Evolutionary conservation across 2,329 filamentous ascomycete genomes (phyloP).

Genomic region (Penicillium glabrum): DNA sequence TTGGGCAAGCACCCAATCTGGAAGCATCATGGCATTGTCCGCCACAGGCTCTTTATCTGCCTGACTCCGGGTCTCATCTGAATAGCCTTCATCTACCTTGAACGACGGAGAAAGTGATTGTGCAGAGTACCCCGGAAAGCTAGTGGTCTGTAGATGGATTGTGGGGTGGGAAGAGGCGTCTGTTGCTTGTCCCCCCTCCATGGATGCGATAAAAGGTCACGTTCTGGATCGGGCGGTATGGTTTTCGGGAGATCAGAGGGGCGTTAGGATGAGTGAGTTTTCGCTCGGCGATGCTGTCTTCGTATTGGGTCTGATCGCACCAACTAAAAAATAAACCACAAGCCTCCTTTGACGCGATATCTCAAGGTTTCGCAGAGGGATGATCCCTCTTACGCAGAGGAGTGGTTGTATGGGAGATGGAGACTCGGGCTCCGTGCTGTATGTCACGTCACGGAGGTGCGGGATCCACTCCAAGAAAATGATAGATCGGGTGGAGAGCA

Average conservation of each 20-base stretch:
- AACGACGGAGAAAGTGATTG: constrained; percentile 43
- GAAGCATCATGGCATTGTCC: constrained; percentile 47
- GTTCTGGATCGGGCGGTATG: not conserved
- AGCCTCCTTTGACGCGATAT: not conserved
- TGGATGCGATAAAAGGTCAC: constrained; percentile 15
- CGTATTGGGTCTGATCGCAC: not conserved
- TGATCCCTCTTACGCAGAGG: not conserved
- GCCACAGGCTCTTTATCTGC: constrained; percentile 38
- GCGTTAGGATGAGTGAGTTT: not conserved
- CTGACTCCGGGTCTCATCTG: constrained; percentile 65
- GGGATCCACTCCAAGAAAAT: constrained; percentile 16
- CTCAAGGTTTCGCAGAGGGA: not conserved
- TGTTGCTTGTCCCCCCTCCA: constrained; percentile 31
- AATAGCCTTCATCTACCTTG: constrained; percentile 82
- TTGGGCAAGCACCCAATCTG: constrained; percentile 56
- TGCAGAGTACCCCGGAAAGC: constrained; percentile 28
- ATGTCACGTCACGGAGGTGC: constrained; percentile 22
- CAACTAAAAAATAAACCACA: not conserved
- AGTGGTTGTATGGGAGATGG: constrained; percentile 7
- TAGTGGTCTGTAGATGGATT: constrained; percentile 26
- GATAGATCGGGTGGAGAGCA: constrained; percentile 14
- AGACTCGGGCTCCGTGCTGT: constrained; percentile 7
- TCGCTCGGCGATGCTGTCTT: not conserved
- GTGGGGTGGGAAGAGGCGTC: constrained; percentile 24
- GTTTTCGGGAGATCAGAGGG: not conserved